phyloP scores from a whole-genome alignment of 2,329 filamentous ascomycete genomes.

The Xylariaceae sp. region DNA sequence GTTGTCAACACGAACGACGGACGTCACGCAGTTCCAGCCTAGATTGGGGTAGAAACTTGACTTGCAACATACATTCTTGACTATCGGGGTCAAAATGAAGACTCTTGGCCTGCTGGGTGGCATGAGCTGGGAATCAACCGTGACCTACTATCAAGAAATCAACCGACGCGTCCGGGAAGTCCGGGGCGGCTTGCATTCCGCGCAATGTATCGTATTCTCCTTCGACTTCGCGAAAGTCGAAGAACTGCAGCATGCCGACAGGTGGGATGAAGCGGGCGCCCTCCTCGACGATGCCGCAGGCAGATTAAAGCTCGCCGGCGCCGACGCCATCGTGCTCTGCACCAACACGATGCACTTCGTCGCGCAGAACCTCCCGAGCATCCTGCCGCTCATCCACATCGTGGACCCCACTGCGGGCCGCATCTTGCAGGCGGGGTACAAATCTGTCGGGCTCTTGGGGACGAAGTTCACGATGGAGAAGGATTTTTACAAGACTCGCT shows the following conservation, averaged over 20 bases:
- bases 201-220: conserved; percentile 18
- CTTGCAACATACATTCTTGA: too few species aligned
- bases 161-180: conserved; percentile 17
- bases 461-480: conserved; percentile 25
- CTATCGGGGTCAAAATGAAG: conserved; percentile 16
- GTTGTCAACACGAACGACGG: too few species aligned
- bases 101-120: conserved; percentile 18
- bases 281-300: conserved; percentile 13
- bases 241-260: conserved; percentile 12
- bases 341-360: conserved; percentile 21
- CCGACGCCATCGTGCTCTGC: conserved; percentile 18
- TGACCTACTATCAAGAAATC: conserved; percentile 19
- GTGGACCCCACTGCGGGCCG: conserved; percentile 16
- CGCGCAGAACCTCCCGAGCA: conserved; percentile 12
- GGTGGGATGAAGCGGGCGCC: conserved; percentile 17
- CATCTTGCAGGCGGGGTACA: conserved; percentile 13
- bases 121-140: conserved; percentile 21
- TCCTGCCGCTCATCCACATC: conserved; percentile 16
- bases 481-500: conserved; percentile 20
- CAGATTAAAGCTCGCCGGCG: conserved; percentile 16
- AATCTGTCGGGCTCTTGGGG: conserved; percentile 17
- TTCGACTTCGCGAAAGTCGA: conserved; percentile 19
- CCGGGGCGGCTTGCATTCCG: conserved; percentile 16
- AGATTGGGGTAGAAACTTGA: too few species aligned
- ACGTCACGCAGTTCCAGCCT: too few species aligned